Evolutionary conservation across 2,329 filamentous ascomycete genomes (phyloP).

Genomic region (Epichloe coenophiala): DNA sequence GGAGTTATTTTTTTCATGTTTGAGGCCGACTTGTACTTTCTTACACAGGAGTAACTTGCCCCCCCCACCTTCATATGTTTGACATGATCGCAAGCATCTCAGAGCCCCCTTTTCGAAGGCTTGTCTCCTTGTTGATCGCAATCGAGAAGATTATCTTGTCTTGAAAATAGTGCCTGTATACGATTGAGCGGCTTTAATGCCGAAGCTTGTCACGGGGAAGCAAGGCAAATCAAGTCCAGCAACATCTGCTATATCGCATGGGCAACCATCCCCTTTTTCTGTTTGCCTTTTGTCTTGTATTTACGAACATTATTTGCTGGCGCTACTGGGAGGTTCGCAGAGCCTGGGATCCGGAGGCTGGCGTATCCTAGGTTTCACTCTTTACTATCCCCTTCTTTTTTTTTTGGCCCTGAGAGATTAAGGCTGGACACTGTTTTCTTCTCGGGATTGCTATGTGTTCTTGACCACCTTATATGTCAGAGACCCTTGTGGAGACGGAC

Average conservation of each 20-base stretch:
- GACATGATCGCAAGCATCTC: neutral
- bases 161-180: neutral
- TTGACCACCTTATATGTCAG: neutral
- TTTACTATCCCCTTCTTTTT: neutral
- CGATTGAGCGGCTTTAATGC: neutral
- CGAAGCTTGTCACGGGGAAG: neutral
- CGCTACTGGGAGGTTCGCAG: conserved; percentile 2
- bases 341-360: neutral
- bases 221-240: neutral
- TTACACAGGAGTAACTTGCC: neutral
- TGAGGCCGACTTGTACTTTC: conserved; percentile 1
- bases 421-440: conserved; percentile 2
- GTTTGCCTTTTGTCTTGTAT: neutral
- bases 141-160: neutral
- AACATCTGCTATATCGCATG: neutral
- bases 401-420: conserved; percentile 1
- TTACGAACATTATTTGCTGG: conserved; percentile 1
- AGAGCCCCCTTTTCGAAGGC: neutral
- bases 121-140: neutral
- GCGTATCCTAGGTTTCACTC: conserved; percentile 4
- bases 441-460: neutral
- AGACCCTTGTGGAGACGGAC: conserved; percentile 1
- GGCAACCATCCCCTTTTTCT: neutral
- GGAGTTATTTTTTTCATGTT: neutral
- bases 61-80: neutral